A percentile compares a stretch with the other conserved stretches of the same genome.
Conservation (phyloP, 148 eudicot genomes). For the Cornus controversa region DNA sequence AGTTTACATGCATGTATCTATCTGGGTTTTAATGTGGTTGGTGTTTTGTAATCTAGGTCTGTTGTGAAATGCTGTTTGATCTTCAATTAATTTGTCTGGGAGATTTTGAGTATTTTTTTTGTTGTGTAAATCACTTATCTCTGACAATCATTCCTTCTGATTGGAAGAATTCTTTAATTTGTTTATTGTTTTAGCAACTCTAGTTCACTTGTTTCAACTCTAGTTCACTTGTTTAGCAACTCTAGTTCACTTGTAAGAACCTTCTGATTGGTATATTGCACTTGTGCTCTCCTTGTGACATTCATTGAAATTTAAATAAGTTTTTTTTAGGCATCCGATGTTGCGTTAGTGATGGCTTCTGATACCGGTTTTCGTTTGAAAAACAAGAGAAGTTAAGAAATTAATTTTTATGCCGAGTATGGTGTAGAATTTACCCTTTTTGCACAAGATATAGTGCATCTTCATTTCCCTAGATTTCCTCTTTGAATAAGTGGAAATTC, state of each 20-base stretch:
- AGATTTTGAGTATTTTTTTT: not conserved
- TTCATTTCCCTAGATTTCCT: not conserved
- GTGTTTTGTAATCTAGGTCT: constrained; percentile 6
- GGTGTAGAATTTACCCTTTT: not conserved
- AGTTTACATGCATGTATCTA: no score
- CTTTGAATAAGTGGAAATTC: not conserved
- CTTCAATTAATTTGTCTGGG: not conserved
- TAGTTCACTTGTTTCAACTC: not conserved
- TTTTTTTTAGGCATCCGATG: not conserved
- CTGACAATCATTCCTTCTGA: not conserved
- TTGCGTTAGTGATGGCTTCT: not conserved
- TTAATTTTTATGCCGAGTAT: no score
- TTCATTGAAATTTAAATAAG: not conserved
- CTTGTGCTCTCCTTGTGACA: not conserved
- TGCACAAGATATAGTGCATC: not conserved
- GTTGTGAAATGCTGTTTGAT: not conserved
- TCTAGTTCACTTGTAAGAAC: no score
- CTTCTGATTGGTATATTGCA: not conserved
- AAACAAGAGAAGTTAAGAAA: not conserved
- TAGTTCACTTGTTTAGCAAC: no score
- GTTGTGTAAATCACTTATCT: not conserved
- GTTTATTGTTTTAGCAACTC: not conserved
- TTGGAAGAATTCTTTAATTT: not conserved
- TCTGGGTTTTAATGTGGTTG: not conserved
- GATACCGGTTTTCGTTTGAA: not conserved